These are phyloP conservation scores for Aspergillus quadricinctus DNA, from an alignment of 2,329 filamentous ascomycete species.

Conservation along the genomic window DNA sequence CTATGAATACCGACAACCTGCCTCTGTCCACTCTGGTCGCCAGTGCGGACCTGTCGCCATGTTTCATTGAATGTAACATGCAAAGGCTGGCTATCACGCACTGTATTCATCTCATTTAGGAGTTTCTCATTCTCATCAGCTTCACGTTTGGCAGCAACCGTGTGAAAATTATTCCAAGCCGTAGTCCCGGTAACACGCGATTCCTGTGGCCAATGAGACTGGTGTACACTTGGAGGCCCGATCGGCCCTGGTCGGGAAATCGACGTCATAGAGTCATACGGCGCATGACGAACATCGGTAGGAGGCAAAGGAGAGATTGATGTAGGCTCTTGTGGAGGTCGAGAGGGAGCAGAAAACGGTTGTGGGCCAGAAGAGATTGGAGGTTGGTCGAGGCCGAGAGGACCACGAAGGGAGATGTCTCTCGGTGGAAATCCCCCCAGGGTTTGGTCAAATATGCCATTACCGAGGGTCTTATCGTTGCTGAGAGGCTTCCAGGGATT, in stretches of 20 bases:
- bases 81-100: conserved; percentile 32
- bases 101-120: conserved; percentile 36
- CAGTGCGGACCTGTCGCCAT: conserved; percentile 43
- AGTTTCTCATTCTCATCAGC: conserved; percentile 38
- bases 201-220: conserved; percentile 28
- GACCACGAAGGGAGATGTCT: conserved; percentile 38
- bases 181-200: conserved; percentile 26
- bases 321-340: conserved; percentile 30
- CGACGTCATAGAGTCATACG: conserved; percentile 37
- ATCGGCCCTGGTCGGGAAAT: conserved; percentile 44
- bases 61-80: conserved; percentile 41
- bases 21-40: conserved; percentile 38
- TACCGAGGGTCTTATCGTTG: conserved; percentile 56
- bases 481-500: conserved; percentile 58
- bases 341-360: conserved; percentile 27
- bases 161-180: conserved; percentile 45
- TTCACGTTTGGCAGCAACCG: conserved; percentile 37
- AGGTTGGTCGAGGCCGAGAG: conserved; percentile 38
- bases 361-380: conserved; percentile 31
- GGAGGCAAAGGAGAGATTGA: conserved; percentile 35
- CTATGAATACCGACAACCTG: conserved; percentile 36
- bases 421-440: conserved; percentile 48
- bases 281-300: conserved; percentile 34
- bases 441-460: conserved; percentile 58
- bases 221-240: conserved; percentile 40